phyloP scores from a whole-genome alignment of 2,329 filamentous ascomycete species.

The Lecanicillium sp. region DNA sequence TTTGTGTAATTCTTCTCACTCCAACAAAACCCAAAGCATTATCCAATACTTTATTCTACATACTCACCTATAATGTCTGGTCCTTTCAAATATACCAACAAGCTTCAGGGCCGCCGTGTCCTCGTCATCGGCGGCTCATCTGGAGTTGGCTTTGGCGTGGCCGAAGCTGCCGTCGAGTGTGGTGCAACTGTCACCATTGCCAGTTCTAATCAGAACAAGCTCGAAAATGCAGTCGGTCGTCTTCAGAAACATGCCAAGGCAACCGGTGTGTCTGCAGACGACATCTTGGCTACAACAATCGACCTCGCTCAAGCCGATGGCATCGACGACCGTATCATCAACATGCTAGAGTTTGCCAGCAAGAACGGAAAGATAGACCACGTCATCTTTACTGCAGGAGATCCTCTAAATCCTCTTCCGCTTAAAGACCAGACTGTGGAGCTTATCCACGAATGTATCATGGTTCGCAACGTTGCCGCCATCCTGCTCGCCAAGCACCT shows the following conservation, averaged over 20 bases:
- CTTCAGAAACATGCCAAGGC: conserved; percentile 6
- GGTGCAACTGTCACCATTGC: conserved; percentile 47
- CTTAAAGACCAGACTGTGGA: conserved; percentile 32
- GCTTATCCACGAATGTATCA: conserved; percentile 29
- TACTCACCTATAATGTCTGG: conserved; percentile 2
- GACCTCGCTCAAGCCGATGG: conserved; percentile 12
- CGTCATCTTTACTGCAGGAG: conserved; percentile 48
- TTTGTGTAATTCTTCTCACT: no score
- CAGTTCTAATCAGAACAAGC: conserved; percentile 39
- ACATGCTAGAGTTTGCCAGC: conserved; percentile 37
- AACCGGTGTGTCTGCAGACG: conserved; percentile 25
- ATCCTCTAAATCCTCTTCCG: conserved; percentile 25
- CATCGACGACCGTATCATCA: conserved; percentile 32
- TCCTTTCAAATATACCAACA: conserved; percentile 21
- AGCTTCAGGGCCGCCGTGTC: conserved; percentile 30
- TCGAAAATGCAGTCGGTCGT: conserved; percentile 22
- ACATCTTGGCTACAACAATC: conserved; percentile 16
- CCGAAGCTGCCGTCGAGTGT: conserved; percentile 35
- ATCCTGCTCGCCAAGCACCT: conserved; percentile 44
- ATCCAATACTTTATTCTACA: background rate
- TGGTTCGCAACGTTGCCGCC: conserved; percentile 41
- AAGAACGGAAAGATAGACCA: conserved; percentile 45
- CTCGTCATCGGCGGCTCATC: conserved; percentile 56
- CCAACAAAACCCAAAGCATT: no score
- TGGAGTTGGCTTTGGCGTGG: conserved; percentile 51